These are phyloP conservation scores for Rhynchosporium secalis DNA, from an alignment of 2,329 filamentous ascomycete genomes.

Conservation along the genomic window DNA sequence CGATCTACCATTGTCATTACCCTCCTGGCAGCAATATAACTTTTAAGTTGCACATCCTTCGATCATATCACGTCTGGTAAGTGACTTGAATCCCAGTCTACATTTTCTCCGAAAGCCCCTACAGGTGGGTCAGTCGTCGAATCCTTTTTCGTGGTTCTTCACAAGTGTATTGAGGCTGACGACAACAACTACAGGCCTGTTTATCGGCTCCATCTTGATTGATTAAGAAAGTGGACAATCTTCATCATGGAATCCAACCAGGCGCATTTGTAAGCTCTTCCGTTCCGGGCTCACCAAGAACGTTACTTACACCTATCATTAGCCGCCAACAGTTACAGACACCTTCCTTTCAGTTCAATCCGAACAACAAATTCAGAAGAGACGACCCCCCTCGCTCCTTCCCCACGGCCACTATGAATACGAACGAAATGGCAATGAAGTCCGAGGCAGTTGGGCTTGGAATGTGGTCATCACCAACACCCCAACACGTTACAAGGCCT, in stretches of 20 bases:
- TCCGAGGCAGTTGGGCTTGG: constrained; percentile 50
- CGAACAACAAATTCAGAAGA: constrained; percentile 50
- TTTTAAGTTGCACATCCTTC: constrained; percentile 38
- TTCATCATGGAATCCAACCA: constrained; percentile 54
- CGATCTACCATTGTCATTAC: constrained; percentile 45
- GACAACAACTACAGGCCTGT: constrained; percentile 36
- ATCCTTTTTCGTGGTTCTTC: constrained; percentile 30
- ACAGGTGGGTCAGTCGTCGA: constrained; percentile 30
- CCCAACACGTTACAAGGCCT: constrained; percentile 47
- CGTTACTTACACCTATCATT: constrained; percentile 43
- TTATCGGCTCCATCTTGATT: constrained; percentile 27
- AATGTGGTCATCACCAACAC: constrained; percentile 58
- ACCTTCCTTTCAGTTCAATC: constrained; percentile 51
- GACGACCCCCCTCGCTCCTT: constrained; percentile 48
- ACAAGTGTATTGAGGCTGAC: constrained; percentile 37
- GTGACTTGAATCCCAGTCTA: constrained; percentile 31
- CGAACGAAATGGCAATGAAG: constrained; percentile 50
- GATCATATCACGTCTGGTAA: constrained; percentile 38
- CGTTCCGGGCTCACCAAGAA: constrained; percentile 32
- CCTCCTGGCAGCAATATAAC: constrained; percentile 41
- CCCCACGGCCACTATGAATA: constrained; percentile 52
- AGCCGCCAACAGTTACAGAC: constrained; percentile 52
- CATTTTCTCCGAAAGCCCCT: constrained; percentile 26
- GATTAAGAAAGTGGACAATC: constrained; percentile 33
- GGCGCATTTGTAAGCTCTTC: constrained; percentile 51